Conservation (phyloP, 2,329 filamentous ascomycete genomes). For the Meredithiella fracta region DNA sequence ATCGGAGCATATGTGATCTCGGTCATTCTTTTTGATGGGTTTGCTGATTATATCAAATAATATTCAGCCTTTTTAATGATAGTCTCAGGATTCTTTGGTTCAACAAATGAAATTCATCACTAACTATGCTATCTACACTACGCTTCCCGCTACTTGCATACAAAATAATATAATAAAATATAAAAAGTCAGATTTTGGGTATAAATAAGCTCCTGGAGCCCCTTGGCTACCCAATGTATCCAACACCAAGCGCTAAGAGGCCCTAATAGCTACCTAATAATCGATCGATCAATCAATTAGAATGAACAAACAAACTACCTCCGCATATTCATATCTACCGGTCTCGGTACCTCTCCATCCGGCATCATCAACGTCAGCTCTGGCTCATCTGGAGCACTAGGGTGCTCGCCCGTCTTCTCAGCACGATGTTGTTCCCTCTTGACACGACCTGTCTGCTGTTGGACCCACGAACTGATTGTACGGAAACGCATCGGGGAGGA, state of each 20-base stretch:
- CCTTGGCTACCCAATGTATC: not conserved
- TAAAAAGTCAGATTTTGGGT: conserved; percentile 1
- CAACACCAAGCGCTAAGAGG: not conserved
- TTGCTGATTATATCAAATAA: no score
- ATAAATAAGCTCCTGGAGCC: not conserved
- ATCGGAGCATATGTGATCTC: conserved; percentile 4
- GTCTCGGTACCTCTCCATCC: conserved; percentile 30
- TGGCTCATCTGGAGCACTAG: conserved; percentile 30
- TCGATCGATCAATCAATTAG: no score
- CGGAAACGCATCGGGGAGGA: conserved; percentile 36
- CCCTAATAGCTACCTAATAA: not conserved
- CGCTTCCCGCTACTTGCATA: not conserved
- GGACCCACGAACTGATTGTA: conserved; percentile 46
- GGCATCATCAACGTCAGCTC: conserved; percentile 35
- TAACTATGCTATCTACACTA: not conserved
- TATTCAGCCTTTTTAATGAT: not conserved
- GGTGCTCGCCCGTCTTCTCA: conserved; percentile 18
- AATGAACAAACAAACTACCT: not conserved
- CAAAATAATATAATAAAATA: not conserved
- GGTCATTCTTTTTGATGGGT: not conserved
- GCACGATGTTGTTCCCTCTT: conserved; percentile 29
- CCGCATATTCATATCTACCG: conserved; percentile 21
- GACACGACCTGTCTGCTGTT: conserved; percentile 42
- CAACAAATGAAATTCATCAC: not conserved
- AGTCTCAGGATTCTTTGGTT: not conserved